Conservation (phyloP, 2,329 filamentous ascomycete genomes). For the Didymella segeticola region DNA sequence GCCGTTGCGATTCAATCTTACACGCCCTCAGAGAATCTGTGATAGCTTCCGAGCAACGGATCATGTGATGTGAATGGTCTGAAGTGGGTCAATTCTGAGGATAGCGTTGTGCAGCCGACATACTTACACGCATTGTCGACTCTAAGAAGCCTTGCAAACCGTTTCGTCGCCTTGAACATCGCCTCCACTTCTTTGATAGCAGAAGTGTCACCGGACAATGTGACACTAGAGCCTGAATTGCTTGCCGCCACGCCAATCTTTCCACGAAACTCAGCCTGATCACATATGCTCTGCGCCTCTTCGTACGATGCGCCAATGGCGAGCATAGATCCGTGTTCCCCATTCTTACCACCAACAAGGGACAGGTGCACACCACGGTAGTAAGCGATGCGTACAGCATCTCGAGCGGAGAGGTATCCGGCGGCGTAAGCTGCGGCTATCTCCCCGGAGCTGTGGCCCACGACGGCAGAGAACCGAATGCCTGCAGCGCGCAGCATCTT, state of each 20-base stretch:
- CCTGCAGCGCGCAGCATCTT: conserved; percentile 25
- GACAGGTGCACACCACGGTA: conserved; percentile 23
- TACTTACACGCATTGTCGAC: conserved; percentile 43
- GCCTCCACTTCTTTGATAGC: conserved; percentile 44
- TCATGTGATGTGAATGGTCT: conserved; percentile 57
- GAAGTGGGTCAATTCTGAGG: conserved; percentile 32
- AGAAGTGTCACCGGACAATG: conserved; percentile 53
- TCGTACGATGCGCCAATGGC: conserved; percentile 25
- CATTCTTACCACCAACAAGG: background rate
- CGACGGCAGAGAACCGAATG: conserved; percentile 8
- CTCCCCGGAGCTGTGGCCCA: conserved; percentile 37
- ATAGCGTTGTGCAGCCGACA: background rate
- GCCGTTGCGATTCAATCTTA: background rate
- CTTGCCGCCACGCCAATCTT: conserved; percentile 28
- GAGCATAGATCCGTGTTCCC: conserved; percentile 42
- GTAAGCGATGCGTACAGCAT: conserved; percentile 24
- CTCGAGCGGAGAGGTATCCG: conserved; percentile 23
- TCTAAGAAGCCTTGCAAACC: conserved; percentile 50
- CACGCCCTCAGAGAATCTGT: conserved; percentile 9
- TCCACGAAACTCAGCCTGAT: conserved; percentile 15
- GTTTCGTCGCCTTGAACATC: conserved; percentile 34
- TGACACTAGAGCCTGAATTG: conserved; percentile 48
- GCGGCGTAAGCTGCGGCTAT: conserved; percentile 35
- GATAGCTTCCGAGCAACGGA: conserved; percentile 18
- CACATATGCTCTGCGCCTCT: background rate